These are phyloP conservation scores for Euryodendron excelsum DNA, from an alignment of 148 eudicot species.

Conservation along the genomic window DNA sequence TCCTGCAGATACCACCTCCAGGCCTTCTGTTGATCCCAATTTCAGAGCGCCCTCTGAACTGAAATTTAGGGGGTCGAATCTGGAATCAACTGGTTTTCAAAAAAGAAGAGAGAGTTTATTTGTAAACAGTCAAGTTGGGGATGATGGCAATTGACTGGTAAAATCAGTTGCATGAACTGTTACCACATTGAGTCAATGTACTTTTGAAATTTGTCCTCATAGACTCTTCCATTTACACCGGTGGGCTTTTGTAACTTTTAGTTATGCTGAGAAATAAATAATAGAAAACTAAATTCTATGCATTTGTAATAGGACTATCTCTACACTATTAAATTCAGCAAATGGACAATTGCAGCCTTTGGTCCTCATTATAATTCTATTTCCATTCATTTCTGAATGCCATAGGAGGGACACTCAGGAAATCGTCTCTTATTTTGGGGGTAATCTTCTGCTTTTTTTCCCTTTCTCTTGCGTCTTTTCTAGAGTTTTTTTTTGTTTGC, in stretches of 20 bases:
- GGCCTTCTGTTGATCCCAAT: constrained; percentile 66
- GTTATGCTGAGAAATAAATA: neutral
- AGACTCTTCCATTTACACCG: neutral
- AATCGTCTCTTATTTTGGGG: neutral
- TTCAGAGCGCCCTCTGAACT: constrained; percentile 64
- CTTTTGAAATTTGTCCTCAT: neutral
- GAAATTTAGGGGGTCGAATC: constrained; percentile 70
- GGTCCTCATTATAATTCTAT: neutral
- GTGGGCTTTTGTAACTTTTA: constrained; percentile 10
- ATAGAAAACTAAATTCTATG: neutral
- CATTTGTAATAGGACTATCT: neutral
- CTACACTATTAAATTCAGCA: neutral
- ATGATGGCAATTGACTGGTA: constrained; percentile 34
- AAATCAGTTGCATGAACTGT: constrained; percentile 6
- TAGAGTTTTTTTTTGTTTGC: too few relatives aligned
- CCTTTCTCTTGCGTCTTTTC: too few relatives aligned
- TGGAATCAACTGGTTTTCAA: constrained; percentile 58
- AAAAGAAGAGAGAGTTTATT: constrained; percentile 64
- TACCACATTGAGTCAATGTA: neutral
- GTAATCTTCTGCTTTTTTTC: too few relatives aligned
- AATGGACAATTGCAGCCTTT: neutral
- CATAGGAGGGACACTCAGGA: neutral
- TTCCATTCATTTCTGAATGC: neutral
- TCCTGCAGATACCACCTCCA: constrained; percentile 50
- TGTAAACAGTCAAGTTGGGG: constrained; percentile 38